A percentile compares a stretch with the other conserved stretches of the same genome.
phyloP scores from a whole-genome alignment of 805 yeast species.

The Blastobotrys robertii region DNA sequence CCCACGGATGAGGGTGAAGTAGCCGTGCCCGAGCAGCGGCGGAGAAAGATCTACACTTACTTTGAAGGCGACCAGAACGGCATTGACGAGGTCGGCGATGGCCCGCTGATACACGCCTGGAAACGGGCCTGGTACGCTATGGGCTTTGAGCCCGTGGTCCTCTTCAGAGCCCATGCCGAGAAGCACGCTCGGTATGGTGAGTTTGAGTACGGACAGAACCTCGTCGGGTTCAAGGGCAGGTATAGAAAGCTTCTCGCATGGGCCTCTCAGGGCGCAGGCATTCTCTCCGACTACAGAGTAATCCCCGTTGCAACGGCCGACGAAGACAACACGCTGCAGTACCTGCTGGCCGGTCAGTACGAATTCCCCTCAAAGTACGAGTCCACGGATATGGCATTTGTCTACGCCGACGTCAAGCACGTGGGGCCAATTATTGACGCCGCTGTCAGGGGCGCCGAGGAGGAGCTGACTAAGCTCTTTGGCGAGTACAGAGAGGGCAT shows the following conservation, averaged over 20 bases:
- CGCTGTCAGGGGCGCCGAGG: constrained; percentile 5
- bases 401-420: constrained; percentile 8
- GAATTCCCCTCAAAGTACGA: constrained; percentile 13
- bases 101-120: constrained; percentile 16
- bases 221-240: constrained; percentile 1
- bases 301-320: constrained; percentile 15
- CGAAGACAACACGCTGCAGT: constrained; percentile 6
- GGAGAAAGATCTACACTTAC: constrained; percentile 10
- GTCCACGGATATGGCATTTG: constrained; percentile 13
- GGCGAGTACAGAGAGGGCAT: constrained; percentile 4
- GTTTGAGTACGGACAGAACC: constrained; percentile 4
- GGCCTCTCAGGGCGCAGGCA: constrained; percentile 19
- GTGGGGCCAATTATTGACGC: constrained; percentile 5
- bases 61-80: constrained; percentile 11
- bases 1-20: no score
- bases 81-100: constrained; percentile 4
- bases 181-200: constrained; percentile 11
- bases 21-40: no score
- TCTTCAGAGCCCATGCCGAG: constrained; percentile 12
- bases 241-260: constrained; percentile 19
- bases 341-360: constrained; percentile 14
- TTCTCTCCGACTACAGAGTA: constrained; percentile 17
- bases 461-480: constrained; percentile 3
- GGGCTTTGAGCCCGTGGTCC: constrained; percentile 22
- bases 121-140: constrained; percentile 20